Conservation (phyloP, 2,329 filamentous ascomycete species). For the Alternaria sp. region DNA sequence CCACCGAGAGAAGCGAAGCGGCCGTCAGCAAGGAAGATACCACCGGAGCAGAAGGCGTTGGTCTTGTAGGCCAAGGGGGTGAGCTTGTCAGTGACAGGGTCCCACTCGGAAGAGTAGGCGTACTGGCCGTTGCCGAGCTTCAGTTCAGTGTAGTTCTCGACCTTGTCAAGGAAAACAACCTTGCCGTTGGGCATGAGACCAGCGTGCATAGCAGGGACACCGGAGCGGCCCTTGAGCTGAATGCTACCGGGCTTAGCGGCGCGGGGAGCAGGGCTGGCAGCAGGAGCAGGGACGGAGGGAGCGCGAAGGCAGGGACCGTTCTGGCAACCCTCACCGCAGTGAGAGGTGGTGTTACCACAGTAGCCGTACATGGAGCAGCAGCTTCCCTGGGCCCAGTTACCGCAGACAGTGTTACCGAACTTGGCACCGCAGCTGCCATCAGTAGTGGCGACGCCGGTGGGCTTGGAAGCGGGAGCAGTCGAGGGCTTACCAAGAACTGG, state of each 20-base stretch:
- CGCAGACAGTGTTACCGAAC: conserved; percentile 59
- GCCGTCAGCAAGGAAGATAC: conserved; percentile 64
- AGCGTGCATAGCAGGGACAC: conserved; percentile 69
- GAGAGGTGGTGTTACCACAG: conserved; percentile 56
- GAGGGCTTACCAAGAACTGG: conserved; percentile 46
- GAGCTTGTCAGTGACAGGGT: conserved; percentile 57
- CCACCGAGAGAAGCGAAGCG: conserved; percentile 63
- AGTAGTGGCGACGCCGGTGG: conserved; percentile 48
- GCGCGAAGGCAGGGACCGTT: conserved; percentile 58
- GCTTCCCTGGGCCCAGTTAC: conserved; percentile 58
- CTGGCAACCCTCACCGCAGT: conserved; percentile 63
- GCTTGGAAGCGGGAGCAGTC: conserved; percentile 16
- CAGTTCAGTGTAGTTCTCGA: conserved; percentile 67
- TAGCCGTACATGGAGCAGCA: conserved; percentile 66
- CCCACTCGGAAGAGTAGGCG: conserved; percentile 67
- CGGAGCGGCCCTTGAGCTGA: conserved; percentile 59
- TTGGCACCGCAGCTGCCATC: conserved; percentile 62
- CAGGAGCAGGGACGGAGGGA: conserved; percentile 49
- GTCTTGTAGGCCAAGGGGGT: conserved; percentile 60
- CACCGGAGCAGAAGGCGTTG: conserved; percentile 68
- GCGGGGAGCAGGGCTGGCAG: conserved; percentile 54
- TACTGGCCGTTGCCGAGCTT: conserved; percentile 61
- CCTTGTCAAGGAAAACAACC: conserved; percentile 67
- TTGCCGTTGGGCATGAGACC: conserved; percentile 64
- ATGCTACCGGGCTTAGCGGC: conserved; percentile 56